phyloP scores from a whole-genome alignment of 352 stramenopile species.

The Pythium catenulatum region DNA sequence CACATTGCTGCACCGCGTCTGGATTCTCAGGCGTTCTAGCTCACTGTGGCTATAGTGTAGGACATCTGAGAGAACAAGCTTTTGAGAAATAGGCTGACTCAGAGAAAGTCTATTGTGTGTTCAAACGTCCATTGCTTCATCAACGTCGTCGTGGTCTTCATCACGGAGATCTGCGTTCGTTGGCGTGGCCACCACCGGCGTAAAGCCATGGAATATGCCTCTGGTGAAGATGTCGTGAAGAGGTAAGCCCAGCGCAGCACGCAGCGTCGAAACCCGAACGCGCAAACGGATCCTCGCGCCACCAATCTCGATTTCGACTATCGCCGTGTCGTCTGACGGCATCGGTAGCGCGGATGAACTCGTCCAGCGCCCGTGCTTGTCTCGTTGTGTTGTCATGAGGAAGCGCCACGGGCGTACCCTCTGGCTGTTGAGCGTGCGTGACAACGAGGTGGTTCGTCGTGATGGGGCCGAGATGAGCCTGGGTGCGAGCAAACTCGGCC shows the following conservation, averaged over 20 bases:
- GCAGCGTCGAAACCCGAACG: neutral
- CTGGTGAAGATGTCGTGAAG: neutral
- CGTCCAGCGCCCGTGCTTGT: neutral
- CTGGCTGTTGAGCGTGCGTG: neutral
- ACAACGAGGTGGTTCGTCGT: conserved; percentile 9
- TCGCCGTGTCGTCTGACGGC: neutral
- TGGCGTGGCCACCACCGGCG: neutral
- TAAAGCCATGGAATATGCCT: conserved; percentile 23
- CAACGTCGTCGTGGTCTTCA: neutral
- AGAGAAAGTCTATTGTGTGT: neutral
- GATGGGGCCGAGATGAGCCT: neutral
- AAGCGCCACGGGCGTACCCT: neutral
- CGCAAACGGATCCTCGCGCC: neutral
- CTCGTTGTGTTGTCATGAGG: neutral
- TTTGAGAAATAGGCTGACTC: neutral
- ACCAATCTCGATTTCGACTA: conserved; percentile 11
- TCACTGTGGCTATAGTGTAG: neutral
- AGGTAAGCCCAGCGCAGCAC: neutral
- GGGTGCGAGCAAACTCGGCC: neutral
- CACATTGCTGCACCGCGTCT: neutral
- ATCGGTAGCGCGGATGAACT: neutral
- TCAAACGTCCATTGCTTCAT: neutral
- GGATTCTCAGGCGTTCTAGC: neutral
- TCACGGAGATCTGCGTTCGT: neutral
- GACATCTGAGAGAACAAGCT: neutral